phyloP scores from a whole-genome alignment of 768 basidiomycete genomes.

The Roridomyces roridus region DNA sequence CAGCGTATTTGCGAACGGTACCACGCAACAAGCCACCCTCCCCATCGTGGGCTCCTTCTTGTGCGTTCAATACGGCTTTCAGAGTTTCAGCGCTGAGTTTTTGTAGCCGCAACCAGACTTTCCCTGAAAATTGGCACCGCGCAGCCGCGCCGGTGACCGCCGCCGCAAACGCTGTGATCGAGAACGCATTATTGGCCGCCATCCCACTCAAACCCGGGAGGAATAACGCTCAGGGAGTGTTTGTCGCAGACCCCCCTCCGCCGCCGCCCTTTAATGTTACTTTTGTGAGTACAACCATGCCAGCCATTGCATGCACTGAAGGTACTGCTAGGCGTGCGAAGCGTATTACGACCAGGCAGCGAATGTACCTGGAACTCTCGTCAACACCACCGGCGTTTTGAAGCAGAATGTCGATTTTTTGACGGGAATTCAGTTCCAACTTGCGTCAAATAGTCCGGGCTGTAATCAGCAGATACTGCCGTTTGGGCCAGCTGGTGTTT shows the following conservation, averaged over 20 bases:
- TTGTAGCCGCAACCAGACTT: conserved; percentile 18
- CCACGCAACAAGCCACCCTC: conserved; percentile 14
- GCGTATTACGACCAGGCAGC: conserved; percentile 6
- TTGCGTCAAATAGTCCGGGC: not conserved
- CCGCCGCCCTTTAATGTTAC: conserved; percentile 11
- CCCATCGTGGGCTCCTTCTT: conserved; percentile 17
- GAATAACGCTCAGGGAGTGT: conserved; percentile 14
- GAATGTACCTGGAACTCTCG: conserved; percentile 5
- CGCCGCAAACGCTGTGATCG: not conserved
- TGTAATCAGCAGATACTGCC: too few species aligned
- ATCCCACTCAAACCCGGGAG: conserved; percentile 1
- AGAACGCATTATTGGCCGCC: not conserved
- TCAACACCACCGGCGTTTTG: conserved; percentile 15
- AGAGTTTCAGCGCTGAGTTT: too few species aligned
- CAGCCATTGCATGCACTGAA: not conserved
- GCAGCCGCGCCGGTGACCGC: conserved; percentile 3
- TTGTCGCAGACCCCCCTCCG: conserved; percentile 5
- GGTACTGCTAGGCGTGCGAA: conserved; percentile 6
- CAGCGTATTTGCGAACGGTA: conserved; percentile 20
- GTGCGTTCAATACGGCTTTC: too few species aligned
- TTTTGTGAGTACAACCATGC: conserved; percentile 10
- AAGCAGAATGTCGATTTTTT: conserved; percentile 18
- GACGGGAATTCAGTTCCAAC: not conserved
- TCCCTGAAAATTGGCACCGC: conserved; percentile 18
- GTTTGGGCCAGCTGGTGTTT: too few species aligned